Percentiles rank a stretch among this genome's conserved stretches.
phyloP scores from a whole-genome alignment of 2,329 filamentous ascomycete genomes.

The Hymenoscyphus fructigenus region DNA sequence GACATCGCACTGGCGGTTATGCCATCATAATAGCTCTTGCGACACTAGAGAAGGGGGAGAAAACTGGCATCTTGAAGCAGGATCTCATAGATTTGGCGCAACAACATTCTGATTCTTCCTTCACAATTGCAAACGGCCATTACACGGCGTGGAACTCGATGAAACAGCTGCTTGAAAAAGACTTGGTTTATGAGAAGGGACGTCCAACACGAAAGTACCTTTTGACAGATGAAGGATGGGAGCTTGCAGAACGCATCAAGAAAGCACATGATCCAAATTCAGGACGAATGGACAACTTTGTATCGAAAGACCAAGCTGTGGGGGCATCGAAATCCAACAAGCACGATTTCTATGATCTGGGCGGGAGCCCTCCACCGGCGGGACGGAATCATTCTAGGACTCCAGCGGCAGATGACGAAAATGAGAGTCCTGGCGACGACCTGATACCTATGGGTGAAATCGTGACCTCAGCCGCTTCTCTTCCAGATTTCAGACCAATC shows the following conservation, averaged over 20 bases:
- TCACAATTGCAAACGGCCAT: constrained; percentile 65
- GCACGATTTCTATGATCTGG: constrained; percentile 5
- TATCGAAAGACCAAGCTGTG: constrained; percentile 9
- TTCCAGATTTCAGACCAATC: constrained; percentile 55
- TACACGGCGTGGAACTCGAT: constrained; percentile 85
- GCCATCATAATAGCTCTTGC: constrained; percentile 68
- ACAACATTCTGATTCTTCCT: constrained; percentile 70
- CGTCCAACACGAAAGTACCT: constrained; percentile 66
- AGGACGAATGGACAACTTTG: constrained; percentile 21
- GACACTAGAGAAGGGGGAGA: constrained; percentile 53
- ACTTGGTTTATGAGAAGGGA: constrained; percentile 70
- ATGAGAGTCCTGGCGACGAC: constrained; percentile 10
- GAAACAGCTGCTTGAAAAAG: constrained; percentile 71
- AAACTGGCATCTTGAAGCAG: constrained; percentile 62
- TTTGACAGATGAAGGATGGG: constrained; percentile 76
- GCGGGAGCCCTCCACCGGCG: constrained; percentile 13
- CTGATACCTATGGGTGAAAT: constrained; percentile 31
- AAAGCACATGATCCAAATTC: constrained; percentile 39
- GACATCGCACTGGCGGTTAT: constrained; percentile 71
- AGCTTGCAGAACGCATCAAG: constrained; percentile 65
- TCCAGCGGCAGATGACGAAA: background rate
- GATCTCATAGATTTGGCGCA: constrained; percentile 70
- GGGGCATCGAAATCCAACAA: background rate
- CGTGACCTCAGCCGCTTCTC: constrained; percentile 21
- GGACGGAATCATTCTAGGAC: constrained; percentile 1